These are phyloP conservation scores for Penicillium crystallinum DNA, from an alignment of 495 filamentous ascomycete species.

Conservation along the genomic window DNA sequence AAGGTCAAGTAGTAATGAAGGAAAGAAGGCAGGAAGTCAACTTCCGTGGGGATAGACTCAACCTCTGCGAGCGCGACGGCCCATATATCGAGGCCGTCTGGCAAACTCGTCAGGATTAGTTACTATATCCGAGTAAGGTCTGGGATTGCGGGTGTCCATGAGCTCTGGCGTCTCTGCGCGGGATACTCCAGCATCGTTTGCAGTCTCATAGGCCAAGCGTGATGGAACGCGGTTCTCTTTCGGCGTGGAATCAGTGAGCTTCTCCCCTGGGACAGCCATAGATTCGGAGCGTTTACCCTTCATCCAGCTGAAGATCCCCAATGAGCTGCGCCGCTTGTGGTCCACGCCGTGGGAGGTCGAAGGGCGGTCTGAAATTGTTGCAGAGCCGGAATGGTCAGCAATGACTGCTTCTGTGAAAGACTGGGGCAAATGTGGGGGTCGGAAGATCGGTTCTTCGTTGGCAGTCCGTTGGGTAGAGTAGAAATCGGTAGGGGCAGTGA, in stretches of 20 bases:
- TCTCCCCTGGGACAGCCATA: conserved; percentile 13
- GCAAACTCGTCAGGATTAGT: conserved; percentile 15
- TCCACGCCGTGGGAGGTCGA: conserved; percentile 29
- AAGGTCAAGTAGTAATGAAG: not conserved
- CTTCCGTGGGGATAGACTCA: conserved; percentile 11
- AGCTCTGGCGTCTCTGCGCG: conserved; percentile 16
- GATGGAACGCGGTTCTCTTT: conserved; percentile 12
- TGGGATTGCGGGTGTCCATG: conserved; percentile 7
- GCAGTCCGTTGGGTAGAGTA: conserved; percentile 6
- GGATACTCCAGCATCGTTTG: not conserved
- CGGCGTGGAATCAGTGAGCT: conserved; percentile 9
- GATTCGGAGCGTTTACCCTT: conserved; percentile 31
- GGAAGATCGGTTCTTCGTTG: conserved; percentile 4
- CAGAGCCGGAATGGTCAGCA: conserved; percentile 6
- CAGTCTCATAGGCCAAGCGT: conserved; percentile 9
- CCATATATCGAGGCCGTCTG: conserved; percentile 36
- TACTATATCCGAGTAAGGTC: conserved; percentile 16
- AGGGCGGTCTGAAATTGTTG: conserved; percentile 22
- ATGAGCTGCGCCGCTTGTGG: conserved; percentile 37
- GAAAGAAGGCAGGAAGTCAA: not conserved
- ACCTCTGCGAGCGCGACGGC: conserved; percentile 30
- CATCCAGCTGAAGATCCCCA: conserved; percentile 43
- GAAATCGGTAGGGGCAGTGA: conserved; percentile 10
- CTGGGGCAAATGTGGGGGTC: conserved; percentile 19
- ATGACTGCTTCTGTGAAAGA: conserved; percentile 22